A percentile compares a stretch with the other conserved stretches of the same genome.
phyloP scores from a whole-genome alignment of 805 yeast genomes.

The Yarrowia alimentaria region DNA sequence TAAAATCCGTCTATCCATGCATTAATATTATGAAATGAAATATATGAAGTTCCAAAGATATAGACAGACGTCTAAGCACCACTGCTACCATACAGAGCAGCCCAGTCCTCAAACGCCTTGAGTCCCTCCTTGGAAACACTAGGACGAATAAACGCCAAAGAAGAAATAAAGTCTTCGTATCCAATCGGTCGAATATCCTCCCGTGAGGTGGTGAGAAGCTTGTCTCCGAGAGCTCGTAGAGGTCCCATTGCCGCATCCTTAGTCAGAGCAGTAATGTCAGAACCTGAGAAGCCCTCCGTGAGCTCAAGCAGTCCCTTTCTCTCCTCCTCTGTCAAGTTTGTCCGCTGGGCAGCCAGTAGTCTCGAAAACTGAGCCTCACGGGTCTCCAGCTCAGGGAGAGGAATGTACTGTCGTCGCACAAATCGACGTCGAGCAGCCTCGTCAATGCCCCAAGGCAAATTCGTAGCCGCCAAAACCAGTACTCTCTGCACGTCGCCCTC shows the following conservation, averaged over 20 bases:
- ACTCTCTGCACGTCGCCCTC: slow-evolving; percentile 60
- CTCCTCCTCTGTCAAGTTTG: slow-evolving; percentile 64
- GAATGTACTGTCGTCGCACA: slow-evolving; percentile 88
- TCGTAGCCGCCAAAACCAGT: slow-evolving; percentile 89
- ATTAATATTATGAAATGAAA: slow-evolving; percentile 25
- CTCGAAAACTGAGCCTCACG: slow-evolving; percentile 67
- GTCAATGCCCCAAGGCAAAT: slow-evolving; percentile 94
- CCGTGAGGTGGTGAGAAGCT: slow-evolving; percentile 62
- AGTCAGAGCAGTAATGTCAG: slow-evolving; percentile 89
- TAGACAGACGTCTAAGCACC: slow-evolving; percentile 65
- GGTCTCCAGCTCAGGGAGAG: slow-evolving; percentile 86
- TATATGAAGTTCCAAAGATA: slow-evolving; percentile 15
- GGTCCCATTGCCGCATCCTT: slow-evolving; percentile 99
- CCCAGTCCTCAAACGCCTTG: slow-evolving; percentile 83
- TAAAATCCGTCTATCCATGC: slow-evolving; percentile 28
- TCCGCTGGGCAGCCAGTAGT: slow-evolving; percentile 68
- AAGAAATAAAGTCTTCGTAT: slow-evolving; percentile 67
- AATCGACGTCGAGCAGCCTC: slow-evolving; percentile 95
- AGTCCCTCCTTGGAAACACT: slow-evolving; percentile 84
- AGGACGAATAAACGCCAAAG: slow-evolving; percentile 78
- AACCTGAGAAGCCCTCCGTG: slow-evolving; percentile 86
- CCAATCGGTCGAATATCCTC: slow-evolving; percentile 75
- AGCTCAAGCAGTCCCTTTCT: slow-evolving; percentile 56
- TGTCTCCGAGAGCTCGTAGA: slow-evolving; percentile 82
- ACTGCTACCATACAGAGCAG: slow-evolving; percentile 77